Evolutionary conservation across 192 early-diverging fungal species (phyloP).

Genomic region (Mortierella hygrophila): DNA sequence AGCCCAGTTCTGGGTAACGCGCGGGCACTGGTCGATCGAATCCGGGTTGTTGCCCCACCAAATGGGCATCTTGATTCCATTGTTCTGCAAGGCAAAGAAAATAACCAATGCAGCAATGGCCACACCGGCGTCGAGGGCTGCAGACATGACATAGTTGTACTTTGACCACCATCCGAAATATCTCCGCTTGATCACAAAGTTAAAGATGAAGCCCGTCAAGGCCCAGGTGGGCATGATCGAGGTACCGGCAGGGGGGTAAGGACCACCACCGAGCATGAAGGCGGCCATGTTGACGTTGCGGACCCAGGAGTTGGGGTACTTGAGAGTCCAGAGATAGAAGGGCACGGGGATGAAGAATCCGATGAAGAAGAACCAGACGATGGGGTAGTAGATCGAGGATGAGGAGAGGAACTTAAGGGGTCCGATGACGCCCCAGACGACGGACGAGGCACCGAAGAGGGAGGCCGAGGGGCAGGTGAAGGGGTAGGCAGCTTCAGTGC

Average conservation of each 20-base stretch:
- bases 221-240: conserved; percentile 63
- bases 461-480: conserved; percentile 73
- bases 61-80: conserved; percentile 58
- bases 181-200: conserved; percentile 76
- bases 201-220: conserved; percentile 75
- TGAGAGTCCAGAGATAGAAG: conserved; percentile 70
- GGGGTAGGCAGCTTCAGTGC: conserved; percentile 70
- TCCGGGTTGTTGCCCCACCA: conserved; percentile 68
- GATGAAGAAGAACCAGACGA: conserved; percentile 70
- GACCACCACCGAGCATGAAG: conserved; percentile 70
- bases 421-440: conserved; percentile 87
- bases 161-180: conserved; percentile 74
- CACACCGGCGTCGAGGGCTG: conserved; percentile 64
- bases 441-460: conserved; percentile 76
- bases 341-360: conserved; percentile 80
- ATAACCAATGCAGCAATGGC: conserved; percentile 58
- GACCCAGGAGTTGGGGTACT: conserved; percentile 78
- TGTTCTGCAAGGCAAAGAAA: conserved; percentile 65
- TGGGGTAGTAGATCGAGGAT: conserved; percentile 55
- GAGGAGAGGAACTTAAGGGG: conserved; percentile 77
- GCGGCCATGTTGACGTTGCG: conserved; percentile 78
- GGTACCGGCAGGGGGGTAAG: conserved; percentile 72
- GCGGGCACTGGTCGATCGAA: conserved; percentile 67
- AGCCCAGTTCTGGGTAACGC: conserved; percentile 57
- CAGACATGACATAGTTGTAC: conserved; percentile 69